Evolutionary conservation across 2,329 filamentous ascomycete genomes (phyloP).

Genomic region (Stachybotrys chartarum): DNA sequence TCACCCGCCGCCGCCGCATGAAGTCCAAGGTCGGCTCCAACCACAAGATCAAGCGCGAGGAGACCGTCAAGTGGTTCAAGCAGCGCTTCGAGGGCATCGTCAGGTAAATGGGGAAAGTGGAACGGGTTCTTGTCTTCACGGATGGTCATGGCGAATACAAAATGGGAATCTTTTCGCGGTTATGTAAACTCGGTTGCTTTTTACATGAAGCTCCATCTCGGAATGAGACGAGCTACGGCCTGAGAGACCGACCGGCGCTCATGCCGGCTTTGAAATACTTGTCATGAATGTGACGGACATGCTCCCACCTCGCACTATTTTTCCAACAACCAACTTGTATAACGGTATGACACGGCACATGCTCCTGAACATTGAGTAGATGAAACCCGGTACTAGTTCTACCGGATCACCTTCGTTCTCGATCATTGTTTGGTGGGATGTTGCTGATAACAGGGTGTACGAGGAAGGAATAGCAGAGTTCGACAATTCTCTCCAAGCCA

Average conservation of each 20-base stretch:
- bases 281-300: constrained; percentile 29
- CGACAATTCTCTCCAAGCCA: no score
- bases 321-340: no score
- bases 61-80: constrained; percentile 97
- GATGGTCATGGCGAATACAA: constrained; percentile 34
- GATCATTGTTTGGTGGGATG: no score
- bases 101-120: constrained; percentile 60
- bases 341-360: background rate
- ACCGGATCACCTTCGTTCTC: no score
- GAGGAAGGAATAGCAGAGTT: no score
- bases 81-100: constrained; percentile 95
- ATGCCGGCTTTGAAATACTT: constrained; percentile 53
- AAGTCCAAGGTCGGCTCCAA: constrained; percentile 77
- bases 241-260: constrained; percentile 65
- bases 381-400: no score
- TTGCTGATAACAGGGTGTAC: no score
- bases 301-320: constrained; percentile 3
- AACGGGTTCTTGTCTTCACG: constrained; percentile 18
- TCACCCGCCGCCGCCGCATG: constrained; percentile 87
- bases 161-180: constrained; percentile 23
- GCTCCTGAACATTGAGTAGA: background rate
- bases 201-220: constrained; percentile 45
- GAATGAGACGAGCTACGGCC: constrained; percentile 58
- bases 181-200: constrained; percentile 35
- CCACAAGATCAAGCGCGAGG: constrained; percentile 89